Percentiles rank a stretch among this genome's conserved stretches.
Conservation (phyloP, 768 basidiomycete genomes). For the Boletus bicolor region DNA sequence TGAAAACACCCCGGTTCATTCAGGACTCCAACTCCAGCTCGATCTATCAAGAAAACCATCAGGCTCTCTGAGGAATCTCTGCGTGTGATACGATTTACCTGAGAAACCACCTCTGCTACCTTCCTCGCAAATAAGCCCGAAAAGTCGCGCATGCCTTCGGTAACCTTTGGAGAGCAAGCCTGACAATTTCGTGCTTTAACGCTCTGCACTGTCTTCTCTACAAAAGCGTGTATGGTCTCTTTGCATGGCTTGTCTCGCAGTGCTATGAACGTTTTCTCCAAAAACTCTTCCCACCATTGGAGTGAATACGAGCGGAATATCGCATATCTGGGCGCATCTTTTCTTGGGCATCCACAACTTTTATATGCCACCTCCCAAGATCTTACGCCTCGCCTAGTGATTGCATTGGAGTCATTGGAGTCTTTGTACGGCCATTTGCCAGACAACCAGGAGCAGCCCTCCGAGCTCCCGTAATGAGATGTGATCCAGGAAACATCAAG, state of each 20-base stretch:
- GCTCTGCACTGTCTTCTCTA: background rate
- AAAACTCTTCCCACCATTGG: conserved; percentile 24
- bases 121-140: conserved; percentile 4
- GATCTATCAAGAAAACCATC: conserved; percentile 2
- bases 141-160: conserved; percentile 15
- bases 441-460: conserved; percentile 8
- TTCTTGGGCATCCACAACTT: background rate
- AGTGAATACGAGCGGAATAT: background rate
- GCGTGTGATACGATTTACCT: background rate
- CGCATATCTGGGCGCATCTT: background rate
- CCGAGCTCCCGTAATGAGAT: background rate
- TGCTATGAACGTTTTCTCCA: conserved; percentile 10
- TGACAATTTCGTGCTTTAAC: background rate
- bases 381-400: too few species aligned
- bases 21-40: conserved; percentile 5
- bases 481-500: conserved; percentile 11
- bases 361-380: too few species aligned
- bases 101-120: conserved; percentile 9
- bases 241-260: conserved; percentile 21
- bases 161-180: background rate
- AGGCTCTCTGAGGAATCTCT: background rate
- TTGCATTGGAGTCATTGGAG: too few species aligned
- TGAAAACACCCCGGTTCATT: background rate
- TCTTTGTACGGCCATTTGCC: background rate
- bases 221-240: background rate